Base-by-base conservation (phyloP, 805 yeast genomes). In the Candida germanica region DNA sequence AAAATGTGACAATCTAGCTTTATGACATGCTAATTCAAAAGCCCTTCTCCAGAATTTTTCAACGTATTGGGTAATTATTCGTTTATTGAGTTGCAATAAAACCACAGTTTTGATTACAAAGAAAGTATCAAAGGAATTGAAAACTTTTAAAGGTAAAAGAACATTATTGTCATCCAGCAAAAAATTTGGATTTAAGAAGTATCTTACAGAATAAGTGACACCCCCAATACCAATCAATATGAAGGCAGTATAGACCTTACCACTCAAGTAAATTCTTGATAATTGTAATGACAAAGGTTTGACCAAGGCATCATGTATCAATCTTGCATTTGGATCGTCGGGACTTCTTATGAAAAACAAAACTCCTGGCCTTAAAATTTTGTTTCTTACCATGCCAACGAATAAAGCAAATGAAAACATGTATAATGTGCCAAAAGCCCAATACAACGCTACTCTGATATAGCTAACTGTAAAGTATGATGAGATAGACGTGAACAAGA, bases 301-400 rank as follows among this genome's bases (percentile, higher is more conserved):
- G 39, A 84, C 82, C 35, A 93, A 59, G 1, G 95, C 93, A 54
- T 89, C 96, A 46, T 87, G 91, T 27, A 91, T 73, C 9, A 93
- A 75, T 46, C 91, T 78, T 30, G 87, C 80, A 48, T 86, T 83
- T 26, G 95, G 96, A 54, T 93, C 97, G 49, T 88, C 96, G 4
- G 96, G 96, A 15, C 95, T 87, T 49, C 96, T 75, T 42, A 93
- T 84, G 63, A 93, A 93, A 57, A 79, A 93, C 31, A 93, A 66
- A 6, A 87, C 96, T 9, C 98, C 99, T 0, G 84, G 82, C 38
- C 99, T 74, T 40, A 91, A 70, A 26, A 87, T 79, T 40, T 67
- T 61, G 29, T 73, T 64, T 43, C 98, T 71, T 14, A 81, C 73
- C 88, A 88, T 82, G 13, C 94, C 85, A 20, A 91, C 88, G 59